These are phyloP conservation scores for Trichoderma cornu-damae DNA, from an alignment of 2,329 filamentous ascomycete species.

Conservation along the genomic window DNA sequence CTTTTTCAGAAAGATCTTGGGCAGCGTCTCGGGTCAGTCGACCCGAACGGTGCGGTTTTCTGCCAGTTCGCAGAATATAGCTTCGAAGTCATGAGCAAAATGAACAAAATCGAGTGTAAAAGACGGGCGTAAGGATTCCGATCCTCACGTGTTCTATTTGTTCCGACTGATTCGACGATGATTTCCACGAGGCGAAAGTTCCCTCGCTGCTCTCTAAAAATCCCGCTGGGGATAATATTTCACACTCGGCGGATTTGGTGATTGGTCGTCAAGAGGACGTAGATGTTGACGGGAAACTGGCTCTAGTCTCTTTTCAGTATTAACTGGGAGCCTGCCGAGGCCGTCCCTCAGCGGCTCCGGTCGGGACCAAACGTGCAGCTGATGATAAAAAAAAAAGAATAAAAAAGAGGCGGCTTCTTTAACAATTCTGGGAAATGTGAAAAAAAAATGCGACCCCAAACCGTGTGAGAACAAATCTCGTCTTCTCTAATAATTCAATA, in stretches of 20 bases:
- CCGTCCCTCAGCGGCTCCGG: constrained; percentile 57
- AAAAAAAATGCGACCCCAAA: constrained; percentile 63
- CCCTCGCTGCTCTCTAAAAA: constrained; percentile 35
- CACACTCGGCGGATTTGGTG: constrained; percentile 42
- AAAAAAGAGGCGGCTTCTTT: constrained; percentile 55
- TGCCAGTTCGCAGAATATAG: constrained; percentile 54
- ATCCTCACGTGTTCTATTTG: constrained; percentile 44
- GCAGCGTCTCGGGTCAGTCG: constrained; percentile 50
- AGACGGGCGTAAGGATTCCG: constrained; percentile 57
- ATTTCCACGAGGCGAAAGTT: constrained; percentile 34
- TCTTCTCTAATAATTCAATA: constrained; percentile 36
- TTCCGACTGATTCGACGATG: constrained; percentile 21
- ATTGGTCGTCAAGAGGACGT: constrained; percentile 44
- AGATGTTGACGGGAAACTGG: constrained; percentile 45
- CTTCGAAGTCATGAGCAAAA: constrained; percentile 58
- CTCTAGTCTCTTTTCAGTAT: constrained; percentile 45
- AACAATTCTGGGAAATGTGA: constrained; percentile 61
- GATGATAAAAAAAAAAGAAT: constrained; percentile 52
- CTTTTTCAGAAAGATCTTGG: constrained; percentile 40
- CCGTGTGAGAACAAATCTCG: constrained; percentile 51
- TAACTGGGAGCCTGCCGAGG: constrained; percentile 49
- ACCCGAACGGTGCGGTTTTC: constrained; percentile 56
- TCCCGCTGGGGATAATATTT: constrained; percentile 51
- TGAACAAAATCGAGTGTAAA: constrained; percentile 62
- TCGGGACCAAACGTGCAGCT: constrained; percentile 59